These are phyloP conservation scores for Cydonia oblonga DNA, from an alignment of 331 rosid species.

Conservation along the genomic window DNA sequence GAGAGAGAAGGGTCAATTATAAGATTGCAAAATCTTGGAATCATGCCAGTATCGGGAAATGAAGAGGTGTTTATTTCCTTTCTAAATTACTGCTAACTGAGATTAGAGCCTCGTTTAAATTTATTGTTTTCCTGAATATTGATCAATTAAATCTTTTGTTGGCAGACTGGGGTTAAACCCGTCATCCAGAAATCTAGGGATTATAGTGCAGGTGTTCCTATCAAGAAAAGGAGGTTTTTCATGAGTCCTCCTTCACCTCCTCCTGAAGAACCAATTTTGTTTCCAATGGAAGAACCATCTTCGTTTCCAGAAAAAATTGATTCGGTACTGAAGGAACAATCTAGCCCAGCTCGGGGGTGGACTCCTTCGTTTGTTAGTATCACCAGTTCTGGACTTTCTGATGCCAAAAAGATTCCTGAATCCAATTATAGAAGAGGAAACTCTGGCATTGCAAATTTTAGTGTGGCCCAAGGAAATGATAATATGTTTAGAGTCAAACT, in stretches of 20 bases:
- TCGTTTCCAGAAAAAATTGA: constrained; percentile 21
- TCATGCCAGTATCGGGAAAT: constrained; percentile 37
- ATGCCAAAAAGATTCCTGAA: constrained; percentile 19
- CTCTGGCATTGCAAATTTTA: constrained; percentile 21
- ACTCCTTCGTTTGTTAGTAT: constrained; percentile 27
- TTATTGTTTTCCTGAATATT: constrained; percentile 15
- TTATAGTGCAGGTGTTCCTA: constrained; percentile 44
- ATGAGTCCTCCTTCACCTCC: constrained; percentile 46
- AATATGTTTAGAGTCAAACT: constrained; percentile 24
- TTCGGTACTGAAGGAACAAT: constrained; percentile 24
- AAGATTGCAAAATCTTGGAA: constrained; percentile 20
- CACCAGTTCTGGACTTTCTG: constrained; percentile 36
- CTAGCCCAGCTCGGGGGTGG: constrained; percentile 27
- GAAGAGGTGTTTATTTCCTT: constrained; percentile 37
- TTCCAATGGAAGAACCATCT: constrained; percentile 30
- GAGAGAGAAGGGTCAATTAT: neutral
- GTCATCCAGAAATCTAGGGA: constrained; percentile 20
- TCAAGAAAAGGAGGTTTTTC: constrained; percentile 73
- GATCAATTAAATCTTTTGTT: constrained; percentile 21
- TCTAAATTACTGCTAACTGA: constrained; percentile 7
- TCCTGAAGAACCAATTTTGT: constrained; percentile 32
- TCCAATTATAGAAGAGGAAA: constrained; percentile 35
- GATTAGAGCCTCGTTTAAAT: neutral
- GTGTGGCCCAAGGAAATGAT: constrained; percentile 19
- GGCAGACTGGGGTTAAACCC: constrained; percentile 38